Evolutionary conservation across 2,329 filamentous ascomycete genomes (phyloP).

Genomic region (Camillea tinctor): DNA sequence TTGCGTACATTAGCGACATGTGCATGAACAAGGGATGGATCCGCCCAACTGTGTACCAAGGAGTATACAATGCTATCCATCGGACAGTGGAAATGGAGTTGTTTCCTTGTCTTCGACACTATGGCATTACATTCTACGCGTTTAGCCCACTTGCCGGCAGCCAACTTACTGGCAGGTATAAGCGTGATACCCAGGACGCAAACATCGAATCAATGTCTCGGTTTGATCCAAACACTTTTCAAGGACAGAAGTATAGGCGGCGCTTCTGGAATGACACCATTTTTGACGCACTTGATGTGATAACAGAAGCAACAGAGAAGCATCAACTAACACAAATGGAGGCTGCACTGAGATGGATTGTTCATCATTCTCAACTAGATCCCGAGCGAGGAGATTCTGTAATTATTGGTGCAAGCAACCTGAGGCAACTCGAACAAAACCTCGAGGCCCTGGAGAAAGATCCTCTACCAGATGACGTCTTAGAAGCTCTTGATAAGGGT

Average conservation of each 20-base stretch:
- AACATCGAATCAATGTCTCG: conserved; percentile 29
- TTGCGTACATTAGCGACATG: conserved; percentile 46
- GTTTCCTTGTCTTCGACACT: conserved; percentile 40
- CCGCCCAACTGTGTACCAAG: conserved; percentile 46
- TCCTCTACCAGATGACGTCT: conserved; percentile 1
- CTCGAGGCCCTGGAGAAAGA: conserved; percentile 1
- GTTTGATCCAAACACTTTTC: conserved; percentile 30
- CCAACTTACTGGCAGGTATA: conserved; percentile 42
- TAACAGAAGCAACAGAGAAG: conserved; percentile 2
- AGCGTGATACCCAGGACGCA: conserved; percentile 11
- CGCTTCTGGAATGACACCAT: background rate
- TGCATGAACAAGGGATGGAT: conserved; percentile 41
- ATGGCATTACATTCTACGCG: conserved; percentile 40
- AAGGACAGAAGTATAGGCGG: background rate
- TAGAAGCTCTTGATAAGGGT: conserved; percentile 1
- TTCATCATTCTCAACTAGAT: background rate
- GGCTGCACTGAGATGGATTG: conserved; percentile 1
- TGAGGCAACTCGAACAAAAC: conserved; percentile 1
- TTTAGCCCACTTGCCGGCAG: conserved; percentile 46
- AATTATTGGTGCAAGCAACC: conserved; percentile 1
- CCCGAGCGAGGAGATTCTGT: background rate
- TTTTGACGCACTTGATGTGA: background rate
- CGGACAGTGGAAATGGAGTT: conserved; percentile 41
- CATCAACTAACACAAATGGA: conserved; percentile 1
- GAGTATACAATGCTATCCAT: conserved; percentile 23